A percentile compares a stretch with the other conserved stretches of the same genome.
phyloP scores from a whole-genome alignment of 257 asterid species.

The Scutellaria barbata region DNA sequence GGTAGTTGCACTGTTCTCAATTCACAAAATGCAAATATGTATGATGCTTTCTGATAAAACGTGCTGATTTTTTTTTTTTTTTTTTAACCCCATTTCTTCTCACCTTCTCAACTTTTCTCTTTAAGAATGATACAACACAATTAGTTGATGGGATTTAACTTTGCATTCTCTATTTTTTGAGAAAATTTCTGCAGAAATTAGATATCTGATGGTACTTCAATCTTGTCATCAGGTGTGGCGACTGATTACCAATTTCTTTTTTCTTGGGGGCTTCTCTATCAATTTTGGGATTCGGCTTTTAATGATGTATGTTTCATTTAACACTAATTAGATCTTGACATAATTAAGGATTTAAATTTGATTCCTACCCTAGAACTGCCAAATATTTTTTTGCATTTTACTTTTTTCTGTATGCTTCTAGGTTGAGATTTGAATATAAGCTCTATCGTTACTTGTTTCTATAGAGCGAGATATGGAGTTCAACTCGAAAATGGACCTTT shows the following conservation, averaged over 20 bases:
- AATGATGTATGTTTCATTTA: conserved; percentile 75
- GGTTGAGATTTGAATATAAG: conserved; percentile 27
- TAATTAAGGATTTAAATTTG: conserved; percentile 16
- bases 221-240: conserved; percentile 73
- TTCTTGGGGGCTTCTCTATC: conserved; percentile 84
- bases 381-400: conserved; percentile 3
- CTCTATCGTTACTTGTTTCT: conserved; percentile 31
- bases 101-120: neutral
- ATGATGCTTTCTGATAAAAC: neutral
- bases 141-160: conserved; percentile 12
- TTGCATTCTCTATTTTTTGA: neutral
- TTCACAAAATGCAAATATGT: conserved; percentile 17
- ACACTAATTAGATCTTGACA: conserved; percentile 22
- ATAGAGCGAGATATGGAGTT: conserved; percentile 97
- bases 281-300: conserved; percentile 97
- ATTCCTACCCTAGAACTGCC: conserved; percentile 7
- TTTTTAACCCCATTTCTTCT: neutral
- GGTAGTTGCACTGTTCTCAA: neutral
- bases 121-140: neutral
- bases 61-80: neutral
- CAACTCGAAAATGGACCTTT: conserved; percentile 92
- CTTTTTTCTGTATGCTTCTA: conserved; percentile 16
- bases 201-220: conserved; percentile 28
- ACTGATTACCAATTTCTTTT: conserved; percentile 77
- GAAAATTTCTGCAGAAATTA: conserved; percentile 1